Percentiles rank a stretch among this genome's conserved stretches.
Evolutionary conservation across 305 asterid species (phyloP).

Genomic region (Fraxinus dipetala): DNA sequence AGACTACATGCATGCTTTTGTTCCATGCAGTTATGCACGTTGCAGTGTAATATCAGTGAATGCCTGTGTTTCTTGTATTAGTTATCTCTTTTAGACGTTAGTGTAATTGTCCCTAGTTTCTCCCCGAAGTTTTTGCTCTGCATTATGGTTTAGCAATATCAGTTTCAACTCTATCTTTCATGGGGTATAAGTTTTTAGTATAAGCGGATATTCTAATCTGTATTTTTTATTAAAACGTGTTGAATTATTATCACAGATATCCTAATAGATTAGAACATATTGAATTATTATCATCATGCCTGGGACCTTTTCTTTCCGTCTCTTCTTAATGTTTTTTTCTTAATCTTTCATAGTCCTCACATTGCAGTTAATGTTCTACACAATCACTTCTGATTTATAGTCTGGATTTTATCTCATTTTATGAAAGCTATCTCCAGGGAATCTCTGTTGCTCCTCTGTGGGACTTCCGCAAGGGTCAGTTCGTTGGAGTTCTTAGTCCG

Average conservation of each 20-base stretch:
- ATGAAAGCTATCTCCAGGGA: slow-evolving; percentile 48
- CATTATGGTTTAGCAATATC: background rate
- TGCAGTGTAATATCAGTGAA: background rate
- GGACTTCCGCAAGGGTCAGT: slow-evolving; percentile 57
- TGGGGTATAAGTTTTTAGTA: background rate
- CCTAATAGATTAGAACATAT: background rate
- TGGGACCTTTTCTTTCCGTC: background rate
- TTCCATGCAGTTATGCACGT: background rate
- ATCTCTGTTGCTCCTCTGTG: slow-evolving; percentile 70
- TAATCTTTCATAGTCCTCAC: background rate
- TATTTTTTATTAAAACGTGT: background rate
- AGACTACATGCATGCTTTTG: background rate
- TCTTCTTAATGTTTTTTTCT: background rate
- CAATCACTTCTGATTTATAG: slow-evolving; percentile 17
- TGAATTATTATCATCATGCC: background rate
- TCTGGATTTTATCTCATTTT: slow-evolving; percentile 27
- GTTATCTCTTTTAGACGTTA: background rate
- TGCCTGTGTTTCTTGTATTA: background rate
- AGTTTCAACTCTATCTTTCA: background rate
- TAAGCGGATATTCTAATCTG: background rate
- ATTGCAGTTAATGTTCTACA: background rate
- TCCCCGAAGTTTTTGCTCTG: background rate
- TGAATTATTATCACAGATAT: background rate
- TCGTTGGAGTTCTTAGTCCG: slow-evolving; percentile 77
- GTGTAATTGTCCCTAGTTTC: background rate